These are phyloP conservation scores for Paecilomyces dactylethromorphus DNA, from an alignment of 2,329 filamentous ascomycete species.

Conservation along the genomic window DNA sequence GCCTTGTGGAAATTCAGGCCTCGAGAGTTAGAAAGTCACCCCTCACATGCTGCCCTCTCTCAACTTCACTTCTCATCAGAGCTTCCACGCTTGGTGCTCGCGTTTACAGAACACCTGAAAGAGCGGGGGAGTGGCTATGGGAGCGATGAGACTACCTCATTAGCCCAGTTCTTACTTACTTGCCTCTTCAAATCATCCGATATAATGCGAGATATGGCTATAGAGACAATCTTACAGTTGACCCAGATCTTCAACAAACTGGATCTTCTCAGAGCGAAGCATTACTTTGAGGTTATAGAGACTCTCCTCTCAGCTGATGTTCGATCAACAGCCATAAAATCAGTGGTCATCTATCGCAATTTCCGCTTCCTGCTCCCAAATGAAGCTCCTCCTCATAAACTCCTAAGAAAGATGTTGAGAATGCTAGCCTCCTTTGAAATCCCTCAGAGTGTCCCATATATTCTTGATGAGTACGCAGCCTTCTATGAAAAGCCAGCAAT, in stretches of 20 bases:
- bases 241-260: constrained; percentile 18
- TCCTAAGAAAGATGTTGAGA: constrained; percentile 20
- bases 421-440: constrained; percentile 22
- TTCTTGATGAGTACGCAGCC: constrained; percentile 34
- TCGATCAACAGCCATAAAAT: constrained; percentile 19
- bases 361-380: constrained; percentile 27
- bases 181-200: constrained; percentile 18
- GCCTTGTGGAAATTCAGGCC: constrained; percentile 23
- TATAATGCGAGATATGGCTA: constrained; percentile 18
- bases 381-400: constrained; percentile 10
- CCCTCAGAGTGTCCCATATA: constrained; percentile 28
- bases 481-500: constrained; percentile 25
- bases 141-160: not conserved
- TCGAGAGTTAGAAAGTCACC: constrained; percentile 3
- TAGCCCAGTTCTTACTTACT: constrained; percentile 19
- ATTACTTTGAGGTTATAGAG: constrained; percentile 24
- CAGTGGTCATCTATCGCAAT: constrained; percentile 35
- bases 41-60: constrained; percentile 9
- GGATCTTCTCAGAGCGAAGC: constrained; percentile 13
- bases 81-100: constrained; percentile 15
- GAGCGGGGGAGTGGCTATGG: not conserved
- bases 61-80: constrained; percentile 7
- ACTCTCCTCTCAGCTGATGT: constrained; percentile 20
- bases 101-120: constrained; percentile 15
- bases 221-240: constrained; percentile 24